Conservation (phyloP, 2,329 filamentous ascomycete species). For the Colletotrichum tanaceti region DNA sequence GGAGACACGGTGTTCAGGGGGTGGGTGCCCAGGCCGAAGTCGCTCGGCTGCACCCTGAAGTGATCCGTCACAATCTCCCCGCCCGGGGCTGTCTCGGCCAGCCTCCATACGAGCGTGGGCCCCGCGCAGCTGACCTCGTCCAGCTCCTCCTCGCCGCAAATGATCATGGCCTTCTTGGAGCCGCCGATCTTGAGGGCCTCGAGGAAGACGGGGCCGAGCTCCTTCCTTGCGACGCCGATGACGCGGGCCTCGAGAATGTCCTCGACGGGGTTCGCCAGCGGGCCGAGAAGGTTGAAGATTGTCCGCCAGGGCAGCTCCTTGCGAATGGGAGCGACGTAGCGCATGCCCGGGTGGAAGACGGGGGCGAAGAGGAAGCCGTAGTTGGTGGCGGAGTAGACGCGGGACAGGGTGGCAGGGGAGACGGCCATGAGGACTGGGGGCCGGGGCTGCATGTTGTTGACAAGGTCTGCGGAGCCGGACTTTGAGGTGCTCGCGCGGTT, state of each 20-base stretch:
- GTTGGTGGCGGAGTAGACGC: constrained; percentile 83
- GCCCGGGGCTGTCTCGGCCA: constrained; percentile 56
- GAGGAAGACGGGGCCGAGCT: constrained; percentile 89
- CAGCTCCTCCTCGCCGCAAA: constrained; percentile 93
- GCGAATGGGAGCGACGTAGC: constrained; percentile 85
- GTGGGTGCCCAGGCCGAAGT: constrained; percentile 85
- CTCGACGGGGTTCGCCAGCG: constrained; percentile 90
- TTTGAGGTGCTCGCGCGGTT: constrained; percentile 96
- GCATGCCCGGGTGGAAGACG: constrained; percentile 96
- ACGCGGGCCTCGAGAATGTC: constrained; percentile 86
- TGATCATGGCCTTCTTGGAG: constrained; percentile 84
- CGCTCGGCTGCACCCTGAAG: constrained; percentile 82
- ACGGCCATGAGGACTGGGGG: constrained; percentile 81
- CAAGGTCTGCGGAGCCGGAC: constrained; percentile 92
- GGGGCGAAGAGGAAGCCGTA: constrained; percentile 97
- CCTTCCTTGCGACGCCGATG: constrained; percentile 89
- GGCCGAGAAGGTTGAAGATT: constrained; percentile 96
- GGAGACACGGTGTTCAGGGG: constrained; percentile 82
- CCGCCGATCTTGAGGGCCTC: constrained; percentile 83
- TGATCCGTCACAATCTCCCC: constrained; percentile 70
- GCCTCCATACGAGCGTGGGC: constrained; percentile 87
- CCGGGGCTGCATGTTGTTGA: constrained; percentile 78
- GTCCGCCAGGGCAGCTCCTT: constrained; percentile 93
- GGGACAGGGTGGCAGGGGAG: constrained; percentile 74
- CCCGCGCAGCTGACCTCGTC: constrained; percentile 96